Evolutionary conservation across 441 rosid genomes (phyloP).

Genomic region (Erodium texanum): DNA sequence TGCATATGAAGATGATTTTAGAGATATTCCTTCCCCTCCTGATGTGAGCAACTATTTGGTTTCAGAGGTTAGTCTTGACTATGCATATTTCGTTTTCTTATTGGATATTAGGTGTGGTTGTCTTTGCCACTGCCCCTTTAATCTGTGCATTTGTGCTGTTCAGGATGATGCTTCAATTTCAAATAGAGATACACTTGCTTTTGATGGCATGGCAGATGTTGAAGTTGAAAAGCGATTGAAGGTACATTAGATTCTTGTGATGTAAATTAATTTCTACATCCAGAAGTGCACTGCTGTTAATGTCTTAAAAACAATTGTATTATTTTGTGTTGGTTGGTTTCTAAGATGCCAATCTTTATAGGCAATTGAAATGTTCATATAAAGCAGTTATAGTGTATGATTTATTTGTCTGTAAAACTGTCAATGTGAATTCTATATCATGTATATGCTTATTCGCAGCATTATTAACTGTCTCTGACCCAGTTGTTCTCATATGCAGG

Average conservation of each 20-base stretch:
- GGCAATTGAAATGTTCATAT: conserved; percentile 38
- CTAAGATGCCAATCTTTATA: neutral
- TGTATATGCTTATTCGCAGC: conserved; percentile 5
- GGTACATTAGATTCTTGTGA: conserved; percentile 32
- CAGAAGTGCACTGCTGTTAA: too few relatives aligned
- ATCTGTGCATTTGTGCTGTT: conserved; percentile 12
- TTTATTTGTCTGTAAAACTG: neutral
- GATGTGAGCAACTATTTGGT: conserved; percentile 91
- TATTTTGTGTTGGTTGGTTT: neutral
- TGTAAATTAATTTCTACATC: neutral
- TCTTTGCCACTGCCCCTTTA: conserved; percentile 30
- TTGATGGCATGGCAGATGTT: conserved; percentile 72
- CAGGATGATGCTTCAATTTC: conserved; percentile 72
- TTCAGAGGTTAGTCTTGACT: conserved; percentile 54
- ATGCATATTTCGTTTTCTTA: conserved; percentile 4
- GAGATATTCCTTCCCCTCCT: conserved; percentile 66
- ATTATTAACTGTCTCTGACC: conserved; percentile 7
- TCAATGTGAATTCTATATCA: neutral
- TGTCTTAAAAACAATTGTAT: neutral
- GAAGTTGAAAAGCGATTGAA: conserved; percentile 70
- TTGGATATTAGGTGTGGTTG: conserved; percentile 10
- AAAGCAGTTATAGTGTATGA: conserved; percentile 43
- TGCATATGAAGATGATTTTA: conserved; percentile 76
- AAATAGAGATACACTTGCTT: conserved; percentile 51
- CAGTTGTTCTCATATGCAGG: conserved; percentile 38